Percentiles rank a stretch among this genome's conserved stretches.
Conservation (phyloP, 2,329 filamentous ascomycete genomes). For the Colletotrichum limetticola region DNA sequence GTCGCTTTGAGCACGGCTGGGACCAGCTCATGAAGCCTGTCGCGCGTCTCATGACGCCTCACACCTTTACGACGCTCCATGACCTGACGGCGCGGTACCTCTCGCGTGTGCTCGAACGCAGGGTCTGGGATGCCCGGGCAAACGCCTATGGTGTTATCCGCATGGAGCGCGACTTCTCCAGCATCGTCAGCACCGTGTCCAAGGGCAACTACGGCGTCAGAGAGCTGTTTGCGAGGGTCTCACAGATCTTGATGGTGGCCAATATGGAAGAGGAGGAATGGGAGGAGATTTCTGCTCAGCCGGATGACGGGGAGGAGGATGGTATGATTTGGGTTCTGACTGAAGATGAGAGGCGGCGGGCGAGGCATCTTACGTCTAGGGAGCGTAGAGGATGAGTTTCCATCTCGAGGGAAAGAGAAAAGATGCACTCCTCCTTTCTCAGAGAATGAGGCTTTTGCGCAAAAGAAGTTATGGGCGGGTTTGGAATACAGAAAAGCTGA, state of each 20-base stretch:
- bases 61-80: slow-evolving; percentile 81
- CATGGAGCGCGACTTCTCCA: slow-evolving; percentile 85
- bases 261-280: slow-evolving; percentile 98
- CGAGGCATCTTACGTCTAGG: slow-evolving; percentile 68
- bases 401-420: background rate
- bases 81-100: slow-evolving; percentile 80
- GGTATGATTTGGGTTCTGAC: slow-evolving; percentile 79
- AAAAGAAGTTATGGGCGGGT: background rate
- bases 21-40: slow-evolving; percentile 86
- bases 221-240: slow-evolving; percentile 79
- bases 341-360: slow-evolving; percentile 78
- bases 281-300: slow-evolving; percentile 72
- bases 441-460: background rate
- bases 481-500: slow-evolving; percentile 23
- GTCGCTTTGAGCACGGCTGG: slow-evolving; percentile 88
- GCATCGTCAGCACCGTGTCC: slow-evolving; percentile 75
- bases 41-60: slow-evolving; percentile 82
- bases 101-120: slow-evolving; percentile 83
- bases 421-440: background rate
- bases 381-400: slow-evolving; percentile 20
- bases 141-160: slow-evolving; percentile 85
- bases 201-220: slow-evolving; percentile 80
- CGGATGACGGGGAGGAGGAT: slow-evolving; percentile 59
- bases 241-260: slow-evolving; percentile 85
- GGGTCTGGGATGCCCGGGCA: slow-evolving; percentile 82